Evolutionary conservation across 352 stramenopile species (phyloP), one percentile per base, ranked within the genome.

Genomic region (Pythium sp.): DNA sequence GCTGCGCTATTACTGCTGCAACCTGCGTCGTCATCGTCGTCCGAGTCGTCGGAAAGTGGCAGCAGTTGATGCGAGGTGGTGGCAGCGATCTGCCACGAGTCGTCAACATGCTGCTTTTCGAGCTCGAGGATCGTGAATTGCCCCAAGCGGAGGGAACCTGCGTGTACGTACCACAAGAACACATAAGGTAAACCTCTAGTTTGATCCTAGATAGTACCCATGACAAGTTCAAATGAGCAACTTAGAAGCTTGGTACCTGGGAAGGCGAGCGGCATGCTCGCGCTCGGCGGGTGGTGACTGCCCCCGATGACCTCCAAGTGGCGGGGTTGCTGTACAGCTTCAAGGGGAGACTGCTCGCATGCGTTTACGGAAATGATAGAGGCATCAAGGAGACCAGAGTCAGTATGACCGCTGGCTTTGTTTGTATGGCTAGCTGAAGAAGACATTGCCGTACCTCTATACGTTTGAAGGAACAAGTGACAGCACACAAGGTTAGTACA

Each of bases 81-180:
- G 11, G 74, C 70, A 36, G 72, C 72, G 32, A 93, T 65, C 53
- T 54, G 34, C 85, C 85, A 93, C 54, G 78, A 76, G 47, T 74
- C 79, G 43, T 91, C 81, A 11, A 73, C 66, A 7, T 59, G 18
- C 43, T 79, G 70, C 72, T 85, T 84, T 55, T 85, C 82, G 0
- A 94, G 72, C 65, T 92, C 72, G 5, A 94, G 66, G n/a, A 92
- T 84, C 15, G 77, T 90, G 61, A 90, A 94, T 53, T 94, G 82
- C n/a, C 86, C 82, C 43, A 78, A 46, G 12, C 77, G 82, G 54
- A 94, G 68, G 12, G 84, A 91, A 12, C 86, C 86, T 94, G 32
- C 26, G 8, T 22, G 46, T 24, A 26, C 15, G 6, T 12, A 22
- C 46, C 9, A 22, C 5, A 22, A 22, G 15, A 26, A 24, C 18